These are phyloP conservation scores for Mycosphaerelloides madeirae DNA, from an alignment of 2,329 filamentous ascomycete genomes.

Conservation along the genomic window DNA sequence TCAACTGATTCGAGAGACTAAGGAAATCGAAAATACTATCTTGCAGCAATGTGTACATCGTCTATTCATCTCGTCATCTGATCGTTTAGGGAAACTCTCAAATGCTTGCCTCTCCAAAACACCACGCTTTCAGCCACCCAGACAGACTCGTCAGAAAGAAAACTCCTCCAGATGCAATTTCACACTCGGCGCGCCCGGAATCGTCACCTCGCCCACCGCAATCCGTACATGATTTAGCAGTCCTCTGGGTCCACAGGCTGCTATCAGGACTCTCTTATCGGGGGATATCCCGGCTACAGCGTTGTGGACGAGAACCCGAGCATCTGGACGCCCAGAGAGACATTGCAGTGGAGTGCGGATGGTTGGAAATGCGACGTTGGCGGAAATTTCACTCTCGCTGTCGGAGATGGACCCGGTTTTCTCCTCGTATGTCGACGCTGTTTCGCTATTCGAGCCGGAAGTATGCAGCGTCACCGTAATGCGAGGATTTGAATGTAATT, in stretches of 20 bases:
- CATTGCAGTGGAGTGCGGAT: too few relatives aligned
- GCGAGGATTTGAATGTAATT: conserved; percentile 39
- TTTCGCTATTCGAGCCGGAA: conserved; percentile 29
- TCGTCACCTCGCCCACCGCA: conserved; percentile 10
- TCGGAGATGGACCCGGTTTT: not conserved
- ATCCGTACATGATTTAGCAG: conserved; percentile 10
- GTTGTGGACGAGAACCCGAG: conserved; percentile 2
- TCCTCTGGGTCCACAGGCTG: conserved; percentile 13
- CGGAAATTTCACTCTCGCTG: not conserved
- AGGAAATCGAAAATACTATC: too few relatives aligned
- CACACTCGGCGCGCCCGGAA: conserved; percentile 14
- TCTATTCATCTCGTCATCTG: too few relatives aligned
- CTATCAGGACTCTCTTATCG: conserved; percentile 12
- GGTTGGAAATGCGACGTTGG: not conserved
- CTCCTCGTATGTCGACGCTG: not conserved
- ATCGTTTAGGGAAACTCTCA: too few relatives aligned
- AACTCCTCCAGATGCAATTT: too few relatives aligned
- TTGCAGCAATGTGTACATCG: too few relatives aligned
- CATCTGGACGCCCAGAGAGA: conserved; percentile 12
- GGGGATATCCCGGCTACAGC: conserved; percentile 6
- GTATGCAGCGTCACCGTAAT: conserved; percentile 51
- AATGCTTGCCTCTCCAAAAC: too few relatives aligned
- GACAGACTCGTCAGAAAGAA: too few relatives aligned
- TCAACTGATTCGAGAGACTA: too few relatives aligned
- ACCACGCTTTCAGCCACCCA: too few relatives aligned